A percentile compares a stretch with the other conserved stretches of the same genome.
Conservation (phyloP, 1,139 yeast species). For the Chernovozyma aurita region DNA sequence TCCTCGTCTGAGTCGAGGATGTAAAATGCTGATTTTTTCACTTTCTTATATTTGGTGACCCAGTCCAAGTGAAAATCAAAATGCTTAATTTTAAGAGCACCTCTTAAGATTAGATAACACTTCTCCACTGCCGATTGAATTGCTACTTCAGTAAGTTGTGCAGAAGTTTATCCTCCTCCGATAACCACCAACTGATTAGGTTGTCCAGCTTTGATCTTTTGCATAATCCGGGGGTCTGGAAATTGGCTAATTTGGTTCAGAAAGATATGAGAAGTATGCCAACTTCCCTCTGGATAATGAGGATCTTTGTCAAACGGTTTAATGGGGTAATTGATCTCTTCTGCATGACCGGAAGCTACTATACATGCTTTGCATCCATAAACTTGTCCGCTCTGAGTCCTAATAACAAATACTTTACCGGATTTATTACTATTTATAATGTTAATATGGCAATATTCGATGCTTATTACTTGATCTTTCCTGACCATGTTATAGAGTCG, state of each 20-base stretch:
- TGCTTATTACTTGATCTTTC: constrained; percentile 31
- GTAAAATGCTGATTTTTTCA: constrained; percentile 40
- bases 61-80: constrained; percentile 49
- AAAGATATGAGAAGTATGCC: constrained; percentile 44
- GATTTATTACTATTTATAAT: constrained; percentile 13
- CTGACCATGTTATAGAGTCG: constrained; percentile 23
- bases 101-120: constrained; percentile 34
- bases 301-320: constrained; percentile 18
- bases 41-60: constrained; percentile 48
- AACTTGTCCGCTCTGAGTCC: constrained; percentile 21
- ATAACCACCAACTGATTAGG: constrained; percentile 31
- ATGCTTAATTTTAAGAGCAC: constrained; percentile 42
- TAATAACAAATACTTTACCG: constrained; percentile 28
- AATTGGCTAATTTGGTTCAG: constrained; percentile 19
- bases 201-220: constrained; percentile 13
- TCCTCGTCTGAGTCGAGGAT: constrained; percentile 41
- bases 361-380: constrained; percentile 35
- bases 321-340: constrained; percentile 33
- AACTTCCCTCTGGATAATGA: constrained; percentile 26
- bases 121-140: constrained; percentile 25
- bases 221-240: constrained; percentile 16
- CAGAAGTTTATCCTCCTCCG: constrained; percentile 49
- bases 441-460: constrained; percentile 26
- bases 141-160: constrained; percentile 43
- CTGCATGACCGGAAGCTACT: constrained; percentile 41